phyloP scores from a whole-genome alignment of 768 basidiomycete species.

The Leccinum incarnatum region DNA sequence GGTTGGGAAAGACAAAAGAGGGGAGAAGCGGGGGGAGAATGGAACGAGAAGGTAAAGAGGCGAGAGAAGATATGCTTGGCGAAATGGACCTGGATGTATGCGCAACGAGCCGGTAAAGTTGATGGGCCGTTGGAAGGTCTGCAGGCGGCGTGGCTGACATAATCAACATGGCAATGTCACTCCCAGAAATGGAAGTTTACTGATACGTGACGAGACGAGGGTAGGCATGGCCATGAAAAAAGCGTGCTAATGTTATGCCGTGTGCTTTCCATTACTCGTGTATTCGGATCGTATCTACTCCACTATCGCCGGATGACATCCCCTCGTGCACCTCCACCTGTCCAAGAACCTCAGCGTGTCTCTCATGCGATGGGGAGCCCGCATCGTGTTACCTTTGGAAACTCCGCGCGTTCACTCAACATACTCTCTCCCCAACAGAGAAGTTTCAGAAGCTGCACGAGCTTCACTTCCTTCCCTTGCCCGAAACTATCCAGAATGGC shows the following conservation, averaged over 20 bases:
- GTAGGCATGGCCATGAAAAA: not conserved
- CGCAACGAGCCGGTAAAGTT: slow-evolving; percentile 25
- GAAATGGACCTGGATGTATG: slow-evolving; percentile 27
- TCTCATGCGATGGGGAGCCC: slow-evolving; percentile 17
- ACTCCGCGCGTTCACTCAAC: slow-evolving; percentile 74
- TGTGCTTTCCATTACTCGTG: slow-evolving; percentile 18
- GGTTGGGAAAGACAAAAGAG: not conserved
- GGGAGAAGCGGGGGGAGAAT: not conserved
- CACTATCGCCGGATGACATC: slow-evolving; percentile 10
- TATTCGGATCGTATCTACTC: slow-evolving; percentile 21
- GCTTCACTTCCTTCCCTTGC: slow-evolving; percentile 90
- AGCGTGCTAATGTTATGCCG: slow-evolving; percentile 1
- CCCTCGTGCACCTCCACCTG: slow-evolving; percentile 33
- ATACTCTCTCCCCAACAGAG: slow-evolving; percentile 85
- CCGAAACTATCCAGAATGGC: slow-evolving; percentile 91
- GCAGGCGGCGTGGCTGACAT: slow-evolving; percentile 30
- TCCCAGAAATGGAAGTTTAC: slow-evolving; percentile 1
- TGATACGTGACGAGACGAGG: not conserved
- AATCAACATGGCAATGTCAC: slow-evolving; percentile 26
- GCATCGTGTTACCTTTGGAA: slow-evolving; percentile 61
- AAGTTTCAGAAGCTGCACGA: slow-evolving; percentile 77
- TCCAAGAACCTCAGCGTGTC: slow-evolving; percentile 23
- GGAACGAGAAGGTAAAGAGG: not conserved
- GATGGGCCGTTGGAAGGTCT: slow-evolving; percentile 27
- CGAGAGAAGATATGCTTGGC: slow-evolving; percentile 14